Percentiles rank a stretch among this genome's conserved stretches.
phyloP scores from a whole-genome alignment of 371 early-diverging fungal species.

The Rhizopus delemar region DNA sequence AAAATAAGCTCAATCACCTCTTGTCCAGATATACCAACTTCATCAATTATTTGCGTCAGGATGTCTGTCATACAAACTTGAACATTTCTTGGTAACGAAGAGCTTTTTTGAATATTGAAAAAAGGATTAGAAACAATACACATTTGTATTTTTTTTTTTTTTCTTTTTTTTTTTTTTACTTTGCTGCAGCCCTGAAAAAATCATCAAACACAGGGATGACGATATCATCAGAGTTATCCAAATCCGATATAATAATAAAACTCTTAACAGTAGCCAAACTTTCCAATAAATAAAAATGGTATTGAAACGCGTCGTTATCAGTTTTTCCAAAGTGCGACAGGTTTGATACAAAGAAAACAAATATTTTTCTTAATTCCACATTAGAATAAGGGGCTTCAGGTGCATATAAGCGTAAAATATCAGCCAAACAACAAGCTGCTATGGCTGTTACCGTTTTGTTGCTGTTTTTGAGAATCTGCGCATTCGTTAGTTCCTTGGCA shows the following conservation, averaged over 20 bases:
- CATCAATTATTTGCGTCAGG: conserved; percentile 81
- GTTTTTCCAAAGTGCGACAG: conserved; percentile 61
- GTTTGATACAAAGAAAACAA: conserved; percentile 78
- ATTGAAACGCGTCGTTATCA: conserved; percentile 61
- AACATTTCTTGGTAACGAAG: conserved; percentile 70
- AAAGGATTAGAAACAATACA: not conserved
- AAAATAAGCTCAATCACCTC: conserved; percentile 82
- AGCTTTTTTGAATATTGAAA: conserved; percentile 38
- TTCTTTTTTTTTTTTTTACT: conserved; percentile 9
- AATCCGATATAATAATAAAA: conserved; percentile 66
- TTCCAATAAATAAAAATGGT: conserved; percentile 84
- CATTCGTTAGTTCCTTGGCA: conserved; percentile 67
- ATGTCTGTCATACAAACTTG: conserved; percentile 83
- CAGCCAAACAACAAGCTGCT: conserved; percentile 88
- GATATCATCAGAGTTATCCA: conserved; percentile 33
- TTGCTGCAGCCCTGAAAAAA: conserved; percentile 25
- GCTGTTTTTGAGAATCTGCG: conserved; percentile 71
- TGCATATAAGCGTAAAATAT: conserved; percentile 88
- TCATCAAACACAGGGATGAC: conserved; percentile 18
- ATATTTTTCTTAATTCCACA: conserved; percentile 71
- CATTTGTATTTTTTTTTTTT: not conserved
- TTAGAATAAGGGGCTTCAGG: conserved; percentile 88
- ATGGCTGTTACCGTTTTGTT: conserved; percentile 78
- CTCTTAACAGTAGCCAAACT: conserved; percentile 84
- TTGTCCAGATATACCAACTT: conserved; percentile 66